Conservation (phyloP, 768 basidiomycete genomes). For the Hebeloma cylindrosporum region DNA sequence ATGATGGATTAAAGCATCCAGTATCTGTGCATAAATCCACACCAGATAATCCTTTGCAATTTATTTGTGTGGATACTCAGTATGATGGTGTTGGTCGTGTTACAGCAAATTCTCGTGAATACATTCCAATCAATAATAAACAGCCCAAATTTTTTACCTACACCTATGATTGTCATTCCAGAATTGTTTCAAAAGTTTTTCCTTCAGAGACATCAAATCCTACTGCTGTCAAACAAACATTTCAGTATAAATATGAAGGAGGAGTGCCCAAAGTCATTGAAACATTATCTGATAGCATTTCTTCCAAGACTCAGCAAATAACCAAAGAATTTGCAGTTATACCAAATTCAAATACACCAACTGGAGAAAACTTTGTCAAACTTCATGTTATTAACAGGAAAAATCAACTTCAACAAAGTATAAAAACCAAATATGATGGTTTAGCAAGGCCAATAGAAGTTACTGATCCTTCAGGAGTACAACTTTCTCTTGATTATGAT, state of each 20-base stretch:
- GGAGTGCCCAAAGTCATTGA: not conserved
- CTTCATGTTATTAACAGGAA: not conserved
- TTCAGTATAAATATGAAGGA: not conserved
- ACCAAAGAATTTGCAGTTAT: not conserved
- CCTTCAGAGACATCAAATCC: not conserved
- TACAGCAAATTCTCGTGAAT: too few relatives aligned
- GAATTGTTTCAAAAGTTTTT: not conserved
- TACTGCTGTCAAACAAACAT: not conserved
- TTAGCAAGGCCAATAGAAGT: not conserved
- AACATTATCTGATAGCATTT: not conserved
- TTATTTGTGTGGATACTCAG: too few relatives aligned
- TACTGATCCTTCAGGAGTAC: too few relatives aligned
- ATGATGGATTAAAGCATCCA: too few relatives aligned
- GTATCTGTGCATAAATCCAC: too few relatives aligned
- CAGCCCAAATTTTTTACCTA: too few relatives aligned
- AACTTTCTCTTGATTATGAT: too few relatives aligned
- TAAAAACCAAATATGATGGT: not conserved
- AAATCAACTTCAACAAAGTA: not conserved
- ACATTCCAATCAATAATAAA: too few relatives aligned
- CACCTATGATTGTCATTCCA: not conserved
- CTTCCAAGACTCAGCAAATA: too few relatives aligned
- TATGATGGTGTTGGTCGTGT: too few relatives aligned
- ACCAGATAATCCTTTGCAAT: too few relatives aligned
- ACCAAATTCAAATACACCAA: constrained; percentile 1
- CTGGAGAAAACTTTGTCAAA: not conserved